Evolutionary conservation across 257 asterid genomes (phyloP).

Genomic region (Henckelia pumila): DNA sequence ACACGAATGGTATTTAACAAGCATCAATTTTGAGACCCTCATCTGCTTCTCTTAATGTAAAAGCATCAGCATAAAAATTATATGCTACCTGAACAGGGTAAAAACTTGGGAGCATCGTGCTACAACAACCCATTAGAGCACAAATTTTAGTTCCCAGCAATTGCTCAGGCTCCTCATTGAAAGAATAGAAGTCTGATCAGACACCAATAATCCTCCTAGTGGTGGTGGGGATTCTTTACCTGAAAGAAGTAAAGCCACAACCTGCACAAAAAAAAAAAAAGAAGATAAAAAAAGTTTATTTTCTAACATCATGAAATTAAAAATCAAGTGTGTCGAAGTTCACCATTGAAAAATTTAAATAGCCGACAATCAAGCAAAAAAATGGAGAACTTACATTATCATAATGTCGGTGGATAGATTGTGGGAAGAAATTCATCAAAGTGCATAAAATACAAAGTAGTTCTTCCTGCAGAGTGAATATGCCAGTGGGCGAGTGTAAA

Average conservation of each 20-base stretch:
- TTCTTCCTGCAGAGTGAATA: slow-evolving; percentile 64
- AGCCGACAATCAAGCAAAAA: slow-evolving; percentile 7
- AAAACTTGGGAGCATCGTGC: slow-evolving; percentile 59
- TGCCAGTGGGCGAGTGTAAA: slow-evolving; percentile 23
- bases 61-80: slow-evolving; percentile 14
- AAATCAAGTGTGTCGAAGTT: neutral
- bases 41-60: slow-evolving; percentile 10
- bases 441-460: slow-evolving; percentile 56
- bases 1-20: slow-evolving; percentile 13
- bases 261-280: slow-evolving; percentile 43
- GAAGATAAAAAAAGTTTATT: slow-evolving; percentile 15
- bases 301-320: slow-evolving; percentile 4
- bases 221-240: slow-evolving; percentile 76
- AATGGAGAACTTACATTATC: slow-evolving; percentile 57
- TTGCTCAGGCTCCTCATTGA: slow-evolving; percentile 62
- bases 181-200: slow-evolving; percentile 40
- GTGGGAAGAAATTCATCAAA: slow-evolving; percentile 56
- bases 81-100: slow-evolving; percentile 74
- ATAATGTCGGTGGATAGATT: slow-evolving; percentile 64
- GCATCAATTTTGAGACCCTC: slow-evolving; percentile 13
- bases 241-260: slow-evolving; percentile 75
- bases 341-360: neutral
- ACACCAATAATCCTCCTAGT: slow-evolving; percentile 52
- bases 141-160: slow-evolving; percentile 65
- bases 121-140: slow-evolving; percentile 67